Percentiles rank a stretch among this genome's conserved stretches.
These are phyloP conservation scores for Boletus subparvulus DNA, from an alignment of 768 basidiomycete species.

Conservation along the genomic window DNA sequence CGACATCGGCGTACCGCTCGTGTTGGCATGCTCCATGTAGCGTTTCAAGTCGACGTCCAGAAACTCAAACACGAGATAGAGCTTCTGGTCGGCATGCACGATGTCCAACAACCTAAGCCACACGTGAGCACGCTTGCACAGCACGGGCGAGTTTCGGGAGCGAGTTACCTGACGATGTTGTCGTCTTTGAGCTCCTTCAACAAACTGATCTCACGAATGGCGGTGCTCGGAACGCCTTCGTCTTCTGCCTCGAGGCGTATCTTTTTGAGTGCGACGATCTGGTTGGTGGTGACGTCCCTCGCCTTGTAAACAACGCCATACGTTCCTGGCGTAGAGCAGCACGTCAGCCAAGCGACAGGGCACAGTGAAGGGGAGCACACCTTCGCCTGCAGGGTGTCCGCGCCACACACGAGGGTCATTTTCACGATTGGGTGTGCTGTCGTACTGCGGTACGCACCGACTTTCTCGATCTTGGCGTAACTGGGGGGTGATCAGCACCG, in stretches of 20 bases:
- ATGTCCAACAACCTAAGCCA: conserved; percentile 82
- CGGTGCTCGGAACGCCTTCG: conserved; percentile 97
- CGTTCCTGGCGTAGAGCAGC: conserved; percentile 59
- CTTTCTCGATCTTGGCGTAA: conserved; percentile 97
- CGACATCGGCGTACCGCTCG: conserved; percentile 67
- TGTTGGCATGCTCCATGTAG: conserved; percentile 90
- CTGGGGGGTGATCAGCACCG: conserved; percentile 45
- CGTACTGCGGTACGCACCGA: conserved; percentile 65
- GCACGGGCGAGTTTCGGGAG: not conserved
- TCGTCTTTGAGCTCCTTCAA: conserved; percentile 96
- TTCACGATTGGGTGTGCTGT: conserved; percentile 3
- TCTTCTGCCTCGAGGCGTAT: conserved; percentile 98
- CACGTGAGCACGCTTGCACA: conserved; percentile 6
- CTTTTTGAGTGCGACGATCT: conserved; percentile 97
- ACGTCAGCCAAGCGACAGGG: conserved; percentile 2
- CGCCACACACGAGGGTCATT: conserved; percentile 20
- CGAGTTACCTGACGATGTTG: conserved; percentile 81
- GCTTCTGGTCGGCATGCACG: conserved; percentile 94
- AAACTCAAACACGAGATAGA: conserved; percentile 98
- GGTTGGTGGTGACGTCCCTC: conserved; percentile 70
- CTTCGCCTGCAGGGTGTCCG: conserved; percentile 41
- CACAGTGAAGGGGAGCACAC: conserved; percentile 20
- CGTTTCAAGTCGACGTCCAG: conserved; percentile 95
- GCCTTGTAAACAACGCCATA: conserved; percentile 99
- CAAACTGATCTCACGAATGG: conserved; percentile 96